phyloP scores from a whole-genome alignment of 2,329 filamentous ascomycete species.

The Rhynchosporium agropyri region DNA sequence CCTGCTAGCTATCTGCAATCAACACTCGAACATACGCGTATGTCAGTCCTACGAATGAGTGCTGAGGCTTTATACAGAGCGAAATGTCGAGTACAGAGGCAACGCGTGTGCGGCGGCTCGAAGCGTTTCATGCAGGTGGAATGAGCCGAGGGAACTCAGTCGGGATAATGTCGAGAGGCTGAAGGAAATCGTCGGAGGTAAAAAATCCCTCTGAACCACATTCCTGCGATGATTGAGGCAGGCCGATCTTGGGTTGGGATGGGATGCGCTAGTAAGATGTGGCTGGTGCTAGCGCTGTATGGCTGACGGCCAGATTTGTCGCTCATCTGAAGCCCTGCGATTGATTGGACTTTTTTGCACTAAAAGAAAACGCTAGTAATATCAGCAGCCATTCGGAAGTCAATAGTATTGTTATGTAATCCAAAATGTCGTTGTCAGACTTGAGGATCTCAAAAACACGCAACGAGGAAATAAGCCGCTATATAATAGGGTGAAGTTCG shows the following conservation, averaged over 20 bases:
- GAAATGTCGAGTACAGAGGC: constrained; percentile 30
- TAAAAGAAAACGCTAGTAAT: constrained; percentile 3
- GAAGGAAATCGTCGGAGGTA: constrained; percentile 12
- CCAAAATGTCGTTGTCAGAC: too few relatives aligned
- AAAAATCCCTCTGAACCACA: not conserved
- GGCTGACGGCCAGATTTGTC: constrained; percentile 6
- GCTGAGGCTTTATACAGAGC: constrained; percentile 26
- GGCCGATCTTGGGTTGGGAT: constrained; percentile 7
- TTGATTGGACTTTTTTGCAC: constrained; percentile 6
- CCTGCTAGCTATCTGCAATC: constrained; percentile 10
- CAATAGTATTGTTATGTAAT: too few relatives aligned
- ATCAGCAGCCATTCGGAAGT: too few relatives aligned
- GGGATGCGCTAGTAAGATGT: not conserved
- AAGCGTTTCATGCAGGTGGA: constrained; percentile 29
- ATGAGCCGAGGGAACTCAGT: constrained; percentile 23
- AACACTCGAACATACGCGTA: constrained; percentile 17
- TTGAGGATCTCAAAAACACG: too few relatives aligned
- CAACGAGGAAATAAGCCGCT: too few relatives aligned
- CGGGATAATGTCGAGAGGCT: constrained; percentile 22
- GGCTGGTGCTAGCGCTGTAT: constrained; percentile 1
- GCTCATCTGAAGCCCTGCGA: too few relatives aligned
- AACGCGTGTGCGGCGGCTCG: constrained; percentile 29
- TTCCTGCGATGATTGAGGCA: constrained; percentile 2
- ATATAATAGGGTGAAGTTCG: constrained; percentile 16
- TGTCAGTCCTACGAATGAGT: constrained; percentile 23